Conservation (phyloP, 306 rosid species). For the Dryas octopetala region DNA sequence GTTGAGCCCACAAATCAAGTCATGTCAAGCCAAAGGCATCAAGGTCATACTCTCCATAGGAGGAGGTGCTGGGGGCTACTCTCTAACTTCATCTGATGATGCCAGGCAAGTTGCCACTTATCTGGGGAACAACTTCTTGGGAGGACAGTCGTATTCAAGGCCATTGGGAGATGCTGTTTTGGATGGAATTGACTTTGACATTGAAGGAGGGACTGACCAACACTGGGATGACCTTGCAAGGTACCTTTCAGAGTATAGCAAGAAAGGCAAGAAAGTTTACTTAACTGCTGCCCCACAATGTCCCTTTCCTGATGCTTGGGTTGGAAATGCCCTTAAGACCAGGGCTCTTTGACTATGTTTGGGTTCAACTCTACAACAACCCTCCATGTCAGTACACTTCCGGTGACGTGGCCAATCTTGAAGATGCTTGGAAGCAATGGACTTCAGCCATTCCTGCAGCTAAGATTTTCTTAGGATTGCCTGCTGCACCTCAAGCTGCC, state of each 20-base stretch:
- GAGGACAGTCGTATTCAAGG: conserved; percentile 27
- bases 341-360: conserved; percentile 36
- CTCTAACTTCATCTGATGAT: conserved; percentile 33
- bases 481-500: conserved; percentile 57
- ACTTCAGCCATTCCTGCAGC: conserved; percentile 30
- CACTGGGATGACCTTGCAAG: conserved; percentile 36
- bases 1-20: neutral
- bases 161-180: conserved; percentile 38
- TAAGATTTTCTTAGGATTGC: conserved; percentile 62
- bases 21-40: too few relatives aligned
- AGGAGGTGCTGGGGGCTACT: conserved; percentile 19
- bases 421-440: conserved; percentile 62
- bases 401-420: conserved; percentile 36
- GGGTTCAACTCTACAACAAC: conserved; percentile 82
- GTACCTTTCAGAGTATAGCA: conserved; percentile 22
- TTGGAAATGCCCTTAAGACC: conserved; percentile 32
- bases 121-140: conserved; percentile 40
- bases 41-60: too few relatives aligned
- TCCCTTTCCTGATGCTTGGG: conserved; percentile 29
- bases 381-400: conserved; percentile 42
- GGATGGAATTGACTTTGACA: conserved; percentile 43
- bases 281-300: conserved; percentile 41
- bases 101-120: conserved; percentile 24
- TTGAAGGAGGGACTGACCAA: conserved; percentile 18
- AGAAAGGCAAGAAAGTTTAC: conserved; percentile 6